These are phyloP conservation scores for Spiraea crenata DNA, from an alignment of 331 rosid species.

Conservation along the genomic window DNA sequence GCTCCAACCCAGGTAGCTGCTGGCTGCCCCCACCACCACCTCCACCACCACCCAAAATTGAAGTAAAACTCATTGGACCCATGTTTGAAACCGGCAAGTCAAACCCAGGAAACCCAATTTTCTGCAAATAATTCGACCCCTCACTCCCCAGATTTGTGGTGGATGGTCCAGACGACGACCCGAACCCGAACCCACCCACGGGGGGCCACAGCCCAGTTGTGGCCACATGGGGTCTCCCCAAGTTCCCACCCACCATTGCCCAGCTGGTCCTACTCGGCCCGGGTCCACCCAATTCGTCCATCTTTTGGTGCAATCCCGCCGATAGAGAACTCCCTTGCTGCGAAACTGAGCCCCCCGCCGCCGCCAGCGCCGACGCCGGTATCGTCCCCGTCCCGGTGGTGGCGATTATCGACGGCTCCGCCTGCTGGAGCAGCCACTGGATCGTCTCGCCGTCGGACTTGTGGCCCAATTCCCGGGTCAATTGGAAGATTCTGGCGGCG, in stretches of 20 bases:
- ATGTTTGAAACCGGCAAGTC: slow-evolving; percentile 66
- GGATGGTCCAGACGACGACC: slow-evolving; percentile 54
- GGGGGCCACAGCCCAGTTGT: slow-evolving; percentile 65
- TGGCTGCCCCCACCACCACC: slow-evolving; percentile 40
- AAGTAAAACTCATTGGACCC: slow-evolving; percentile 90
- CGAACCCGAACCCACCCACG: slow-evolving; percentile 66
- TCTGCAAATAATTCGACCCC: slow-evolving; percentile 71
- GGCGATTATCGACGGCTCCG: slow-evolving; percentile 79
- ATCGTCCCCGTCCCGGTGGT: slow-evolving; percentile 80
- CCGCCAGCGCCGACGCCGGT: slow-evolving; percentile 77
- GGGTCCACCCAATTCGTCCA: slow-evolving; percentile 71
- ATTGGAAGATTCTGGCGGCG: slow-evolving; percentile 82
- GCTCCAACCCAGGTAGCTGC: slow-evolving; percentile 86
- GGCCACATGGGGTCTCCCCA: slow-evolving; percentile 83
- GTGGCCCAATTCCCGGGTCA: slow-evolving; percentile 86
- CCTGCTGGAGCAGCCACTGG: slow-evolving; percentile 85
- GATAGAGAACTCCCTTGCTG: slow-evolving; percentile 55
- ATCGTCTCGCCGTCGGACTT: slow-evolving; percentile 92
- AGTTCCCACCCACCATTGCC: slow-evolving; percentile 60
- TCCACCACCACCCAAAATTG: slow-evolving; percentile 81
- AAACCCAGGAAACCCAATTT: slow-evolving; percentile 76
- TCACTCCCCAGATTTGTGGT: slow-evolving; percentile 45
- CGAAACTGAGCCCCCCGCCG: slow-evolving; percentile 57
- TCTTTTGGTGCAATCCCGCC: slow-evolving; percentile 58
- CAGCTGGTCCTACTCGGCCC: slow-evolving; percentile 62